Conservation (phyloP, 1,284 basidiomycete genomes). For the Ustilago sp. region DNA sequence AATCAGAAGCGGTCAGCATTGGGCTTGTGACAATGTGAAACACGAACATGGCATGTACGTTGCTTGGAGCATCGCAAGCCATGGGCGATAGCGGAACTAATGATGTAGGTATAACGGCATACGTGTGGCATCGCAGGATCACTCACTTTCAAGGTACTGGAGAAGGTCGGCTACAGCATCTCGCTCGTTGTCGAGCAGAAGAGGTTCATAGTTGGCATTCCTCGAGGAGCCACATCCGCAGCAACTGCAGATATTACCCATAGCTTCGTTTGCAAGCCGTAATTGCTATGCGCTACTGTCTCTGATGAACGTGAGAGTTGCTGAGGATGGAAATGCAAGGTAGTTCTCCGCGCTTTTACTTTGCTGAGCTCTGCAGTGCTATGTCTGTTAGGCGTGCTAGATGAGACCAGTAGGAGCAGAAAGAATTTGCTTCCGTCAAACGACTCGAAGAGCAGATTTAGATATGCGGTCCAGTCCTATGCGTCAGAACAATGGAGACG, state of each 20-base stretch:
- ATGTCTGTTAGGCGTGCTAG: not conserved
- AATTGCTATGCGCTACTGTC: slow-evolving; percentile 9
- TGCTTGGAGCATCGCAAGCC: not conserved
- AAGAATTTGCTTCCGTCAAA: not conserved
- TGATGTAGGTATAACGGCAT: not conserved
- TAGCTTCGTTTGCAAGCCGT: slow-evolving; percentile 18
- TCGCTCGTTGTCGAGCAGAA: slow-evolving; percentile 95
- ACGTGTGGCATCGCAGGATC: not conserved
- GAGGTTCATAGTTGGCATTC: slow-evolving; percentile 76
- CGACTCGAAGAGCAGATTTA: not conserved
- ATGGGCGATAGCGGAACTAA: not conserved
- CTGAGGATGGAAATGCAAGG: not conserved
- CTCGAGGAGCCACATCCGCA: slow-evolving; percentile 46
- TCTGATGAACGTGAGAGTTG: not conserved
- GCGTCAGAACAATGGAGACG: not conserved
- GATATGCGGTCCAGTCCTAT: not conserved
- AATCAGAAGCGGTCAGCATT: slow-evolving; percentile 1
- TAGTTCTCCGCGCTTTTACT: not conserved
- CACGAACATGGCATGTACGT: not conserved
- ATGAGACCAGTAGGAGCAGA: not conserved
- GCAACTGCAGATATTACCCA: slow-evolving; percentile 68
- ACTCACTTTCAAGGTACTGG: slow-evolving; percentile 93
- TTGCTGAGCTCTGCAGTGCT: not conserved
- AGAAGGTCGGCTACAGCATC: slow-evolving; percentile 98
- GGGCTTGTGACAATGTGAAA: not conserved